A percentile compares a stretch with the other conserved stretches of the same genome.
Evolutionary conservation across 495 filamentous ascomycete genomes (phyloP).

Genomic region (Trichoderma erinaceum): DNA sequence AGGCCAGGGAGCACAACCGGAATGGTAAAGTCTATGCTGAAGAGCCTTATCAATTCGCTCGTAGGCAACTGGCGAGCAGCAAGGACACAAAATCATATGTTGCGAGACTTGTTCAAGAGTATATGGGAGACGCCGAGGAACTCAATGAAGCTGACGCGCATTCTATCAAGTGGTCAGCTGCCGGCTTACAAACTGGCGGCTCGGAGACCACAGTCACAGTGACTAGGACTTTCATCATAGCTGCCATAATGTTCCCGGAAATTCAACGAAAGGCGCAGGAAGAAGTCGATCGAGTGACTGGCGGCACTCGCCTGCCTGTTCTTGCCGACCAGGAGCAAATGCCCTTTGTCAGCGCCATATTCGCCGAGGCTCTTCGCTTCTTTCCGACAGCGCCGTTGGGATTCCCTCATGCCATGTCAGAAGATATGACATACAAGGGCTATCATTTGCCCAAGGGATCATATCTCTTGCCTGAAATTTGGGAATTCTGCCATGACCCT

Average conservation of each 20-base stretch:
- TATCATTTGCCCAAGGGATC: conserved; percentile 10
- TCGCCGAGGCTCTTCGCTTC: conserved; percentile 31
- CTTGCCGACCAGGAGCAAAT: conserved; percentile 38
- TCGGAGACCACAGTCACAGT: conserved; percentile 35
- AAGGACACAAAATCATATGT: neutral
- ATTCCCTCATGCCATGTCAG: conserved; percentile 30
- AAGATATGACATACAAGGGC: conserved; percentile 21
- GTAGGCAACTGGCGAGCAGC: neutral
- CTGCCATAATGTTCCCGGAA: conserved; percentile 42
- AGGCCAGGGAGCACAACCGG: conserved; percentile 23
- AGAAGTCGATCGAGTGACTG: conserved; percentile 46
- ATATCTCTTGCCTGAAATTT: neutral
- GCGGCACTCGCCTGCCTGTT: conserved; percentile 33
- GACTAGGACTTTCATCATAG: conserved; percentile 38
- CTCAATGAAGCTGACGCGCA: neutral
- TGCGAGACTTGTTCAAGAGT: neutral
- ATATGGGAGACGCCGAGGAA: neutral
- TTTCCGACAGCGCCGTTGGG: conserved; percentile 20
- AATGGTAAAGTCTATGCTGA: conserved; percentile 14
- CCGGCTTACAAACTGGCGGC: conserved; percentile 37
- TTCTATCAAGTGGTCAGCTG: conserved; percentile 29
- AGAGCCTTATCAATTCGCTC: conserved; percentile 1
- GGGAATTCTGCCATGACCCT: conserved; percentile 27
- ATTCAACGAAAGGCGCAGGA: conserved; percentile 43
- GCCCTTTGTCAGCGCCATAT: conserved; percentile 36